phyloP scores from a whole-genome alignment of 208 protist species.

The Acanthamoeba culbertsoni region DNA sequence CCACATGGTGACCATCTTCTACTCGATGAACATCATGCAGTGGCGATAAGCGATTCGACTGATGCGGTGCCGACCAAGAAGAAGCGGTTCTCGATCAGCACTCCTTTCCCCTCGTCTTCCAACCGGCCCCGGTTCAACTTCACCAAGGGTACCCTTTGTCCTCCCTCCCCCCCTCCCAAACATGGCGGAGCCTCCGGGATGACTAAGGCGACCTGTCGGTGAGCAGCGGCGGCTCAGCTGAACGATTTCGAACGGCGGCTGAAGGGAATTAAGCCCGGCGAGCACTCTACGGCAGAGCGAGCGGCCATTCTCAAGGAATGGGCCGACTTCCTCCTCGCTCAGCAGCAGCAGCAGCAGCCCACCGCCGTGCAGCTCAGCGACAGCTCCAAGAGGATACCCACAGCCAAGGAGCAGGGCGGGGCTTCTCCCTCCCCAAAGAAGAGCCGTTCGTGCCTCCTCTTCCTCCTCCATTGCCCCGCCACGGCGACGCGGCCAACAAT shows the following conservation, averaged over 20 bases:
- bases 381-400: neutral
- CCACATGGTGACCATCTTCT: too few relatives aligned
- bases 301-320: conserved; percentile 20
- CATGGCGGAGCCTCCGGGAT: neutral
- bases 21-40: too few relatives aligned
- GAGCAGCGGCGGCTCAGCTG: neutral
- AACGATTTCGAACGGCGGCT: neutral
- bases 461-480: neutral
- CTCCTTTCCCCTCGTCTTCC: neutral
- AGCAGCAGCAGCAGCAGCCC: neutral
- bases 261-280: neutral
- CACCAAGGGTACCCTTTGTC: neutral
- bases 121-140: neutral
- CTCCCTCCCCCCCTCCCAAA: neutral
- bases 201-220: neutral
- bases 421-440: neutral
- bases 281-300: neutral
- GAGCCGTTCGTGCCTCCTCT: neutral
- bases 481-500: neutral
- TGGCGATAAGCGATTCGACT: neutral
- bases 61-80: neutral
- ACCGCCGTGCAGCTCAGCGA: neutral
- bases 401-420: too few relatives aligned
- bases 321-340: neutral
- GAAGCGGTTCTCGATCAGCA: neutral